Percentiles rank a stretch among this genome's conserved stretches.
Conservation (phyloP, 352 stramenopile species). For the Globisporangium polare region DNA sequence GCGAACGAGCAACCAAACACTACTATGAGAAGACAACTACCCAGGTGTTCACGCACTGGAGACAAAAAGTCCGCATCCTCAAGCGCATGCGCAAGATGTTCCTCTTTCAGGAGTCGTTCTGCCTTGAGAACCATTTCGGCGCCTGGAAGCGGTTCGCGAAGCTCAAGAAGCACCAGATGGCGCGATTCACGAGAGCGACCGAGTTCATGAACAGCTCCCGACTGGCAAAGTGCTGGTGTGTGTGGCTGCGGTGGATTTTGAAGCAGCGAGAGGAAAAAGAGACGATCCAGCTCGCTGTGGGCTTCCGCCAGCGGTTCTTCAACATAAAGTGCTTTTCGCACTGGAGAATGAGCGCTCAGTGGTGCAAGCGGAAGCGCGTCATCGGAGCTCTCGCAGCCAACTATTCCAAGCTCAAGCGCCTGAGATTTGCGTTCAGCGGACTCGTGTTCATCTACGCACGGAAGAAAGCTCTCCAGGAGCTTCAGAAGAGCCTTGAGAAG, state of each 20-base stretch:
- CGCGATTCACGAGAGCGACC: constrained; percentile 22
- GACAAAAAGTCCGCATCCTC: constrained; percentile 22
- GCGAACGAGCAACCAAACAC: constrained; percentile 9
- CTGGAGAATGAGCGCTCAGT: constrained; percentile 22
- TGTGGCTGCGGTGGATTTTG: constrained; percentile 29
- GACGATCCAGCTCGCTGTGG: constrained; percentile 28
- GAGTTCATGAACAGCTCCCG: constrained; percentile 26
- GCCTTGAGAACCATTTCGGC: constrained; percentile 35
- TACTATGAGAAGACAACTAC: constrained; percentile 4
- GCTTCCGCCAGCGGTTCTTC: constrained; percentile 36
- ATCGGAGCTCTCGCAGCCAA: neutral
- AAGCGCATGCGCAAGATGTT: constrained; percentile 35
- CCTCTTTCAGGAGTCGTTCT: constrained; percentile 28
- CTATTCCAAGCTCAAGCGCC: neutral
- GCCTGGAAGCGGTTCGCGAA: constrained; percentile 36
- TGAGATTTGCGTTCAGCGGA: neutral
- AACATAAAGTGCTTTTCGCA: constrained; percentile 27
- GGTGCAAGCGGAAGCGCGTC: constrained; percentile 20
- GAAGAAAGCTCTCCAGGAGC: neutral
- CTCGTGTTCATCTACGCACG: neutral
- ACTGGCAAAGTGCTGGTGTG: constrained; percentile 25
- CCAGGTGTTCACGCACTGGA: constrained; percentile 22
- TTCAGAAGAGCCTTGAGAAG: neutral
- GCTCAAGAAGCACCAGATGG: constrained; percentile 24
- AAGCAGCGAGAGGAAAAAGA: constrained; percentile 18